Evolutionary conservation across 345 rosid genomes (phyloP), one percentile per base, ranked within the genome.

Genomic region (Stellera chamaejasme): DNA sequence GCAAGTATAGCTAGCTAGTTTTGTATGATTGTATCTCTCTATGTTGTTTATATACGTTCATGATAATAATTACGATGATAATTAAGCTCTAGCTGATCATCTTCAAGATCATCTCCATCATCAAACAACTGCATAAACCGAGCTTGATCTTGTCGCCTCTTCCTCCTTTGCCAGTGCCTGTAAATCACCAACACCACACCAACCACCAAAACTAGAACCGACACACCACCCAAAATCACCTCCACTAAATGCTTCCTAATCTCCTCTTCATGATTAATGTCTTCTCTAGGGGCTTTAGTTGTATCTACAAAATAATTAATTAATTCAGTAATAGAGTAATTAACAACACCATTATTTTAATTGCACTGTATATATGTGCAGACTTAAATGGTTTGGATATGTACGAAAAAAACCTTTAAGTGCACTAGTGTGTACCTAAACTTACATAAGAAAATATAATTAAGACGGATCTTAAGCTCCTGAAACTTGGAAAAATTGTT

Each of bases 101-200:
- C 97, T 63, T 93, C 96, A 27, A 73, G 70, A 7, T 89, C 90
- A 55, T 93, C 97, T 19, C 87, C 91, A 16, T 92, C 96, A 79
- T 92, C 98, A 41, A 92, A 92, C 32, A 92, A 78, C 59, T 82
- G 84, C 28, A 88, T 65, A 67, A 92, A 92, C 63, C 87, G 79
- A 63, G 97, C 94, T 67, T 87, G 97, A 57, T 82, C 96, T 66
- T 87, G 92, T 66, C 78, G 78, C 72, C 87, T 76, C 77, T 69
- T 87, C 85, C 67, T 89, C 83, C 73, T 84, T 60, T 73, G 75
- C 92, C 86, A 87, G 66, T 71, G 71, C 71, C 71, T 82, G 62
- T 68, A 75, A 13, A 72, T 82, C n/a, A 52, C 75, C 27, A 75
- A 43, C 45, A 73, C 41, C 13, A 66, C 88, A 11, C 72, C 13